Evolutionary conservation across 2,329 filamentous ascomycete genomes (phyloP), one percentile per base, ranked within the genome.

Genomic region (Phialocephala subalpina): DNA sequence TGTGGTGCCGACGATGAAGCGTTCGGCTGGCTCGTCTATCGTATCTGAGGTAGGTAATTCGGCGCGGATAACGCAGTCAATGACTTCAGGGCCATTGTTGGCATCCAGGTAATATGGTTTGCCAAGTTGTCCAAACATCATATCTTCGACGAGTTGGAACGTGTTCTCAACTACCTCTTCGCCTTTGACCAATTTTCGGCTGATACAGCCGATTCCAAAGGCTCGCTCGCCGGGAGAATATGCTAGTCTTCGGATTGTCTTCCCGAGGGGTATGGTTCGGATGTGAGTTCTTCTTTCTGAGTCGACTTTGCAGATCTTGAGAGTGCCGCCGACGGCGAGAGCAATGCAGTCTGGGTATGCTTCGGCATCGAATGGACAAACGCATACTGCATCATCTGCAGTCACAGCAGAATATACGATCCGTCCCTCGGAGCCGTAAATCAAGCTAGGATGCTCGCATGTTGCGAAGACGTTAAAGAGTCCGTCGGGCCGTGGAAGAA

Each of bases 321-420:
- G 81, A 67, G 94, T 89, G 18, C 84, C 82, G 16, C 89, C 84
- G 0, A 93, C 95, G 1, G 94, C 94, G 47, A 99, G 86, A 0
- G 93, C 89, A 53, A 98, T 90, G 0, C 92, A 91, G 33, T 86
- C 86, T 0, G 94, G 93, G 74, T 92, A 99, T 1, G 91, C 92
- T 71, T 90, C 88, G 0, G 91, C 85, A 76, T 97, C 87, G 75
- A 99, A 97, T 0, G 91, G 86, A 67, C 92, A 96, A 6, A 98
- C 90, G 57, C 88, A 90, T 0, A 90, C 90, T 0, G 93, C 92
- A 69, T 94, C 90, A 67, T 97, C 92, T 2, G 94, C 93, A 14
- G 95, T 97, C 1, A 97, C 93, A 1, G 96, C 94, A 4, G 94
- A 97, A 80, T 97, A 99, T 0, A 97, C 89, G 47, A 97, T 91